Evolutionary conservation across 2,329 filamentous ascomycete species (phyloP).

Genomic region (Alternaria brassicae): DNA sequence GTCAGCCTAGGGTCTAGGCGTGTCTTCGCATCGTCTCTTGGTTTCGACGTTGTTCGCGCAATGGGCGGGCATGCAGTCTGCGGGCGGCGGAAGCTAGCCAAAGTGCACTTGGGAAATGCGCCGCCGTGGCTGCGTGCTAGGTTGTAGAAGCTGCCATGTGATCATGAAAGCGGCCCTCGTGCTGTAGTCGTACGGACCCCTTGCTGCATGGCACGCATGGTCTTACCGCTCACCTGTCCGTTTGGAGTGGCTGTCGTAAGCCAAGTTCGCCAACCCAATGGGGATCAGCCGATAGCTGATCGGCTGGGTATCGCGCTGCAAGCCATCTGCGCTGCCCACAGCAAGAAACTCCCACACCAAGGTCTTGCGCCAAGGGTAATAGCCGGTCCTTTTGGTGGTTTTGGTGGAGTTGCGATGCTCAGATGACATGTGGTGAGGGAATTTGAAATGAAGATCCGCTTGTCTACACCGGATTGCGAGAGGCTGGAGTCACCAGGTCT

Average conservation of each 20-base stretch:
- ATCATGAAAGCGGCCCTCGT: not conserved
- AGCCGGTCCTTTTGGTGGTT: not conserved
- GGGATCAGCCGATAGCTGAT: not conserved
- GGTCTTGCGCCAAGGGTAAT: not conserved
- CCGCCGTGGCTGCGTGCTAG: not conserved
- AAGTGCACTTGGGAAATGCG: not conserved
- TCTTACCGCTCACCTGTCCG: not conserved
- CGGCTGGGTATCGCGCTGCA: not conserved
- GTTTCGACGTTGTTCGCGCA: not conserved
- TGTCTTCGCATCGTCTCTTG: conserved; percentile 1
- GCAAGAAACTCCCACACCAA: not conserved
- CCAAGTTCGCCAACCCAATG: conserved; percentile 2
- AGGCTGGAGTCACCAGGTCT: not conserved
- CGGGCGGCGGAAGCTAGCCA: conserved; percentile 2
- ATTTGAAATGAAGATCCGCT: not conserved
- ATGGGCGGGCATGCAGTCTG: not conserved
- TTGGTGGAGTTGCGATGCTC: not conserved
- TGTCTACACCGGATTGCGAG: not conserved
- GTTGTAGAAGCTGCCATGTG: not conserved
- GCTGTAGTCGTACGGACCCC: not conserved
- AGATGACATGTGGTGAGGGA: conserved; percentile 3
- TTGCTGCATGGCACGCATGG: not conserved
- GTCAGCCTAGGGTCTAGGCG: conserved; percentile 5
- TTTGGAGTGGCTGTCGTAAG: not conserved
- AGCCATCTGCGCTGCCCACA: not conserved